Conservation (phyloP, 192 early-diverging fungal species). For the Coemansia sp. region DNA sequence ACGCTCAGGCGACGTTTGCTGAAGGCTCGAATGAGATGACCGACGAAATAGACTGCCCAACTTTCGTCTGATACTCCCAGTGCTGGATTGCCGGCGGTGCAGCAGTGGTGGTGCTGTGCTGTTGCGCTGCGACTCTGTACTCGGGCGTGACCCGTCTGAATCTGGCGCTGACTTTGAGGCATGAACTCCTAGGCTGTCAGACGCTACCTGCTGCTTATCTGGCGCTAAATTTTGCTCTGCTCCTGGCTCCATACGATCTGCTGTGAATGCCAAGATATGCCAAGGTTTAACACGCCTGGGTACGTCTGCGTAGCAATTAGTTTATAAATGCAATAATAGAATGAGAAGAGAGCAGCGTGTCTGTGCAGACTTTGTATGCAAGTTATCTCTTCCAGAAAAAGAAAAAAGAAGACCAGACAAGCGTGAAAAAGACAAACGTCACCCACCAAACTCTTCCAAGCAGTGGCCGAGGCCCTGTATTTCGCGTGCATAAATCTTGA, state of each 20-base stretch:
- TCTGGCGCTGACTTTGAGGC: constrained; percentile 1
- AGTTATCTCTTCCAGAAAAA: not conserved
- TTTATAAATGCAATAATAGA: not conserved
- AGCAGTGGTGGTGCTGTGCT: not conserved
- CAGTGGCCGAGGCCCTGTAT: too few relatives aligned
- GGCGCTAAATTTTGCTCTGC: not conserved
- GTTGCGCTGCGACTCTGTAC: not conserved
- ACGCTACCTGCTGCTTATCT: not conserved
- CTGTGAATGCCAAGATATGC: not conserved
- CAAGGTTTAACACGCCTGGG: not conserved
- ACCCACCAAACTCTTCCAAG: too few relatives aligned
- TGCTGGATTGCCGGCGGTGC: constrained; percentile 15
- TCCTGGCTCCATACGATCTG: not conserved
- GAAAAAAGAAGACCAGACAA: not conserved
- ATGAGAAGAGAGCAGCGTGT: not conserved
- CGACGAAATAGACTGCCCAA: constrained; percentile 23
- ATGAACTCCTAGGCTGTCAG: not conserved
- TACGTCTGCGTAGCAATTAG: not conserved
- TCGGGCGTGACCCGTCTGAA: not conserved
- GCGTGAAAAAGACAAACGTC: too few relatives aligned
- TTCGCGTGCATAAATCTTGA: too few relatives aligned
- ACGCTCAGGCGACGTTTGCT: not conserved
- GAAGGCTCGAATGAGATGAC: not conserved
- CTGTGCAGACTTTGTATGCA: not conserved
- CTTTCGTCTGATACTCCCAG: constrained; percentile 6